Base-by-base conservation (phyloP, 495 filamentous ascomycete species). In the Oleoguttula mirabilis region DNA sequence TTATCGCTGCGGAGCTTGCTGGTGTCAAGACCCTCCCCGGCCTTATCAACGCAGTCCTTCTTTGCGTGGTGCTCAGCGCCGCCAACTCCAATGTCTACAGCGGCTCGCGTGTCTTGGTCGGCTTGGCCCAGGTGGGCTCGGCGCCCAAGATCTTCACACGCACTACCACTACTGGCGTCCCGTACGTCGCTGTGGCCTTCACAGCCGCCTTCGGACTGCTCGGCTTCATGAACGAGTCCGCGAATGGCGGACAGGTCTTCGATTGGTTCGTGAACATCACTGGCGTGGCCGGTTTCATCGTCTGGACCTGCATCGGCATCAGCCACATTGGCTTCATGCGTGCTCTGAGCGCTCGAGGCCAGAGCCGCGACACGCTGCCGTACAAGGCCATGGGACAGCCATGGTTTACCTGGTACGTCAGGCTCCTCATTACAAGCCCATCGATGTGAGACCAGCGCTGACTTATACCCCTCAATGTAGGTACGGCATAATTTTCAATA, bases 61-160 rank as follows among this genome's bases (percentile, higher is more conserved):
- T 85, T 32, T 77, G 71, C 37, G 72, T 76, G 1, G 79, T 76
- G 4, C 71, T 72, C 51, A 82, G 78, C 3, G 72, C 77, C 0
- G 82, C 74, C 36, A 92, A 92, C 54, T 77, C 80, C 2, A 85
- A 82, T 67, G 67, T 87, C 40, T 88, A 84, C 63, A 84, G 79
- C 23, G 82, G 79, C n/a, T 80, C 76, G 0, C 75, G 84, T n/a
- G 79, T 79, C 41, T 68, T 88, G 5, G 80, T 82, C 53, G 76
- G 76, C 15, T 70, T 84, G 48, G 77, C 80, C 1, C 55, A 70
- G 22, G 67, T 76, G 39, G 71, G 77, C 5, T 74, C 78, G 24
- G 82, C 82, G 0, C 82, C 82, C 0, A 55, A 53, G 0, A 47
- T 78, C 43, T 69, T 86, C 47, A 58, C 66, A 21, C 59, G 45